phyloP scores from a whole-genome alignment of 495 filamentous ascomycete species.

The Margaritispora aquatica region DNA sequence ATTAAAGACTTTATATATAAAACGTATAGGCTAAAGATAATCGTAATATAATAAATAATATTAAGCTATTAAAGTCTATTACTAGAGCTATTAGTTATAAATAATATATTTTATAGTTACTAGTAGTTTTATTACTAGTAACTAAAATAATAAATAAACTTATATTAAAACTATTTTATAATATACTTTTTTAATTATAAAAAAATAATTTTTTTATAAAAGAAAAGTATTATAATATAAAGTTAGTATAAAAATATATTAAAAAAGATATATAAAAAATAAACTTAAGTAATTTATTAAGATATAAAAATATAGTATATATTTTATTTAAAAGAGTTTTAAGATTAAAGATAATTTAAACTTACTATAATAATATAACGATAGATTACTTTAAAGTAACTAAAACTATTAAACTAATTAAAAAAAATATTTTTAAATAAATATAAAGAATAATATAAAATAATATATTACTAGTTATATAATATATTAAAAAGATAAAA shows the following conservation, averaged over 20 bases:
- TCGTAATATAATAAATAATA: no score
- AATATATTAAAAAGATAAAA: not conserved
- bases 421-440: not conserved
- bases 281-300: not conserved
- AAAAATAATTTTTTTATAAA: not conserved
- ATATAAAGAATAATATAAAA: not conserved
- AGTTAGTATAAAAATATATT: not conserved
- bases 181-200: not conserved
- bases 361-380: not conserved
- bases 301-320: no score
- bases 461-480: not conserved
- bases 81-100: no score
- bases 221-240: constrained; percentile 1
- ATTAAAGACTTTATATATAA: no score
- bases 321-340: no score
- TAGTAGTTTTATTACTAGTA: no score
- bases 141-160: not conserved
- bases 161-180: not conserved
- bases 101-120: no score
- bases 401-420: not conserved
- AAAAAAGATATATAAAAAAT: not conserved
- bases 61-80: no score
- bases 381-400: not conserved
- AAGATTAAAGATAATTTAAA: not conserved
- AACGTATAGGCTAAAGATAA: no score